Evolutionary conservation across 306 rosid genomes (phyloP).

Genomic region (Ormosia semicastrata): DNA sequence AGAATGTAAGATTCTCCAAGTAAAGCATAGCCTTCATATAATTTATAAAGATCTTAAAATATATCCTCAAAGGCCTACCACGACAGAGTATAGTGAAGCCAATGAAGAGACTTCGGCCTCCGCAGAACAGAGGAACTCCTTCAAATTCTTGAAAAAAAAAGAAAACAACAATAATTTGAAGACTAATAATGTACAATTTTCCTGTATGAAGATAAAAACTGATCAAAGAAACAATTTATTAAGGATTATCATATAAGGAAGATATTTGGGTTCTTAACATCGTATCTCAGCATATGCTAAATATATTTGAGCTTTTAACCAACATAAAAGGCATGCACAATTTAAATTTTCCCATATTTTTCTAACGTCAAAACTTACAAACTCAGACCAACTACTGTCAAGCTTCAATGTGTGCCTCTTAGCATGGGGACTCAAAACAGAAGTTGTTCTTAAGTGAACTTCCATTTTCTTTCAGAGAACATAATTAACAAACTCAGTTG

Average conservation of each 20-base stretch:
- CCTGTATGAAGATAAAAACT: neutral
- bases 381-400: neutral
- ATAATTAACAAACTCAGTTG: neutral
- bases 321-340: neutral
- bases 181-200: neutral
- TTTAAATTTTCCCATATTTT: neutral
- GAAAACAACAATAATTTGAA: neutral
- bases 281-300: neutral
- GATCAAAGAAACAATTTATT: neutral
- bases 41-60: neutral
- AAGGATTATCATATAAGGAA: neutral
- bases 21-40: neutral
- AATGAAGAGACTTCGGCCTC: conserved; percentile 70
- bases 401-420: neutral
- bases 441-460: neutral
- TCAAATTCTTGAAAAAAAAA: conserved; percentile 39
- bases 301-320: neutral
- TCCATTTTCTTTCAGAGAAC: neutral
- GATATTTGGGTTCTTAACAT: neutral
- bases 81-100: conserved; percentile 61
- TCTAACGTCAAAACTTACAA: neutral
- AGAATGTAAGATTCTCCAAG: neutral
- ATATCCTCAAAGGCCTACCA: conserved; percentile 47
- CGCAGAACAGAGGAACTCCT: conserved; percentile 57
- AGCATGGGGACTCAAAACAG: neutral